These are phyloP conservation scores for Colletotrichum orchidophilum DNA, from an alignment of 2,329 filamentous ascomycete species.

Conservation along the genomic window DNA sequence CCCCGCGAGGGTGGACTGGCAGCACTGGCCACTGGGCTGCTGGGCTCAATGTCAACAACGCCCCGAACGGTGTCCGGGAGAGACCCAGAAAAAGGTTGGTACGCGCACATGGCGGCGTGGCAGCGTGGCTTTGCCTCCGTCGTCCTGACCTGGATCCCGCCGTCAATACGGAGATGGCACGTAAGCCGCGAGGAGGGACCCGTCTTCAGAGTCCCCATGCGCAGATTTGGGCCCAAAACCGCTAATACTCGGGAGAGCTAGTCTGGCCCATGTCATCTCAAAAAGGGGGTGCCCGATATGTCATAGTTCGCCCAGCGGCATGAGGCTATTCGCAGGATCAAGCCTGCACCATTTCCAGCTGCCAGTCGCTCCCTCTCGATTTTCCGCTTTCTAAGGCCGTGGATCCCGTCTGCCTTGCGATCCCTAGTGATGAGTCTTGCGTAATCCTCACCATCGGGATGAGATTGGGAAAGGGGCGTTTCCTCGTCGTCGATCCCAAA, in stretches of 20 bases:
- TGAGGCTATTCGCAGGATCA: slow-evolving; percentile 10
- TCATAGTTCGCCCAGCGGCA: slow-evolving; percentile 2
- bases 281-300: slow-evolving; percentile 6
- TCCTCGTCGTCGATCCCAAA: slow-evolving; percentile 29
- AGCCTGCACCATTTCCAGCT: slow-evolving; percentile 6
- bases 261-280: not conserved
- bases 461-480: not conserved
- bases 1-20: slow-evolving; percentile 5
- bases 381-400: not conserved
- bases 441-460: not conserved
- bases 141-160: not conserved
- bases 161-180: slow-evolving; percentile 8
- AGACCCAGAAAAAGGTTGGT: slow-evolving; percentile 18
- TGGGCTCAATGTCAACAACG: slow-evolving; percentile 4
- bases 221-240: not conserved
- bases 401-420: not conserved
- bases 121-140: not conserved
- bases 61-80: slow-evolving; percentile 1
- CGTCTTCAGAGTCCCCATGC: not conserved
- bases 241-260: not conserved
- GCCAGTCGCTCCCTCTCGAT: not conserved
- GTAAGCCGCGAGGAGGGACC: not conserved
- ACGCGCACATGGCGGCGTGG: slow-evolving; percentile 27
- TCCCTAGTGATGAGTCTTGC: not conserved
- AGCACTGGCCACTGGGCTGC: not conserved